Evolutionary conservation across 1,139 yeast species (phyloP), one percentile per base, ranked within the genome.

Genomic region (Taphrina pruni): DNA sequence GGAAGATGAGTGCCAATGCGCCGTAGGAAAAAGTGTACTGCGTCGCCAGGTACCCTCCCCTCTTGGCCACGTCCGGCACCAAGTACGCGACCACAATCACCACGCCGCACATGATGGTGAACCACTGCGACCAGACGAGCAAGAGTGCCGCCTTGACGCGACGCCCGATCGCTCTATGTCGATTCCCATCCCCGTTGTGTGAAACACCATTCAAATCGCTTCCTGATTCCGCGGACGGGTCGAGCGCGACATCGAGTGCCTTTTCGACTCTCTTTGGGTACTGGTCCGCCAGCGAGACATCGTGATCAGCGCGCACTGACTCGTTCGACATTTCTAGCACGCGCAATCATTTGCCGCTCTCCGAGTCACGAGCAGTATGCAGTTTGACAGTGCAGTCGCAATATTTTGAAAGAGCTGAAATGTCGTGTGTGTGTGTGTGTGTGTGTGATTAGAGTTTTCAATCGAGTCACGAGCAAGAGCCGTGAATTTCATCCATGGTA

Each of bases 1-100:
- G 81, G 79, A 92, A 91, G 71, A 91, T 90, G 60, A 90, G 80
- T 0, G 96, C 96, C 17, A 91, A 96, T 0, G 96, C 96, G 51
- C 93, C 92, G 76, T 91, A 92, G 21, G 88, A 88, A 60, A 92
- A 89, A 56, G 90, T 80, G 75, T 89, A 90, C 76, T 91, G 86
- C 2, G 88, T 92, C 72, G 82, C 80, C 32, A 91, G 84, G n/a
- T 86, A 81, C 0, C 97, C 97, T 6, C 90, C 94, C 74, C 87
- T 88, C 71, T 90, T 84, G 3, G 96, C 97, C 78, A 90, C 90
- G 71, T 87, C 82, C 0, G 97, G 97, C 73, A 86, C 90, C 73
- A 87, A 85, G 74, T 88, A 85, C 0, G 97, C 95, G 51, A 91
- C 81, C 21, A 89, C 88, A 46, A 91, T 83, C 71, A 89, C 87